Evolutionary conservation across 2,329 filamentous ascomycete genomes (phyloP), one percentile per base, ranked within the genome.

Genomic region (Paramyrothecium roridum): DNA sequence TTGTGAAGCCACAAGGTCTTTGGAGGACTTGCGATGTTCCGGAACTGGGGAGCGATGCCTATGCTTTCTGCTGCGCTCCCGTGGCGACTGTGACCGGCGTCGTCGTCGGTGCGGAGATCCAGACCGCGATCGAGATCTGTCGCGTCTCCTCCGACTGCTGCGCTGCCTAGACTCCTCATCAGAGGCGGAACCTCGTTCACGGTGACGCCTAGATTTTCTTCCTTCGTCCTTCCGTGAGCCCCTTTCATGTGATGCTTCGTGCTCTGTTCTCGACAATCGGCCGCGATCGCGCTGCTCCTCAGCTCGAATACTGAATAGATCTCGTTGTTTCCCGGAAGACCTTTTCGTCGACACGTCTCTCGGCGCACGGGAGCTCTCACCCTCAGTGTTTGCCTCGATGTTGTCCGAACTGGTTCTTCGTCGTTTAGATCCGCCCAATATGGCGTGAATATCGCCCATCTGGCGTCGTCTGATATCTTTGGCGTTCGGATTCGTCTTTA

Each of bases 391-490:
- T 52, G 19, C 58, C 56, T 53, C 58, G 37, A 50, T 50, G 45
- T 62, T 62, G n/a, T 60, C 55, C 21, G 66, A 67, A 52, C 58
- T 63, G 30, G 57, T 60, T 56, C 68, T 52, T 17, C 55, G 54
- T 26, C 70, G 69, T 54, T 70, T 77, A 61, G 74, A 70, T 48
- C 77, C 78, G 22, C 77, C 75, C 7, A 87, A 65, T 48, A 86
- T 84, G 2, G 83, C 81, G 49, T 81, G 78, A 50, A 87, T 87
- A 57, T 82, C 79, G 7, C 83, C 83, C 61, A 87, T 76, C 66
- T 86, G 84, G 11, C 83, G 76, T 48, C 73, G 79, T 45, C 83
- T 72, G 50, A 84, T 81, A 59, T 85, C 83, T 12, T 70, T 68
- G 3, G 76, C 68, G 19, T 73, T 77, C 0, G 79, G 80, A 20